Evolutionary conservation across 495 filamentous ascomycete species (phyloP), one percentile per base, ranked within the genome.

Genomic region (Hyaloscypha variabilis): DNA sequence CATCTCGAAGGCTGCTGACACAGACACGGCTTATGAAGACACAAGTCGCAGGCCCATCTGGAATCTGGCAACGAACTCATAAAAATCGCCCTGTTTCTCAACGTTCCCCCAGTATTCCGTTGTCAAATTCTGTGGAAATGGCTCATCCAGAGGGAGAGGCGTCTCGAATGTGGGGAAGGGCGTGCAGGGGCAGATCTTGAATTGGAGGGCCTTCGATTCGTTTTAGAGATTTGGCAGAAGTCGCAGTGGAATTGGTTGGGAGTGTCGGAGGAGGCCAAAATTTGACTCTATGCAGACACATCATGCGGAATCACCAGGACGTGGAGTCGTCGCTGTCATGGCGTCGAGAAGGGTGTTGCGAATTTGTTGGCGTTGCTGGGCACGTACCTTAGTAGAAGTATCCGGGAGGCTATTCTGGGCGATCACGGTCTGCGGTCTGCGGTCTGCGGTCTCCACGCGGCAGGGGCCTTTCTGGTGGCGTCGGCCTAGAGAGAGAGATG

Each of bases 1-100:
- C 72, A 74, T 74, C 21, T 10, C 28, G 51, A 63, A 59, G 23
- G n/a, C 26, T 62, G 60, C 24, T 21, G 50, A 66, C 46, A 39
- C 57, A 51, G 46, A 24, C 28, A 62, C 25, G 25, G 49, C 39
- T 68, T 55, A 60, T 46, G 31, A 34, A 21, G 57, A 21, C 31
- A 60, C 19, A 57, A 31, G 23, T 63, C 51, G 31, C 50, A 50
- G 52, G 63, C 65, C 67, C 64, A 67, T 65, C 46, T 65, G 67
- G 49, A 28, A 36, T 11, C 31, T 42, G 46, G 57, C 36, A 50
- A 31, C 51, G 54, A 52, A 67, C 19, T 67, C 67, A 69, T 72
- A 63, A 64, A 60, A 55, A 46, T 23, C 8, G 39, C 39, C 39
- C 10, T 8, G 2, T 14, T 46, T 17, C 39, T 19, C 39, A 10